Evolutionary conservation across 1,139 yeast species (phyloP), one percentile per base, ranked within the genome.

Genomic region (Yamadazyma blattariae): DNA sequence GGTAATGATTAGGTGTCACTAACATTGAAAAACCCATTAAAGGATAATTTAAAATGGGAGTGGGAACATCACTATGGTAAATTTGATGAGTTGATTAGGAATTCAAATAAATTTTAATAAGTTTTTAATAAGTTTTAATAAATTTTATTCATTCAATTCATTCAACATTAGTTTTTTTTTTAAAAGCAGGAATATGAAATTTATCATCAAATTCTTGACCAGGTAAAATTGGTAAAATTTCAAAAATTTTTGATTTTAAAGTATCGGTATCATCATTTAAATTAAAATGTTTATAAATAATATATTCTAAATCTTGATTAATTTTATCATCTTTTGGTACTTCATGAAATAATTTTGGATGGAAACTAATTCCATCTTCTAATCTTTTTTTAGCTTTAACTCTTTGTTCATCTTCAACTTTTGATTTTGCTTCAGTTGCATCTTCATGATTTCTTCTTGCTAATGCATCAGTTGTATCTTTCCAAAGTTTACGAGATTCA

Each of bases 381-480:
- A 62, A 56, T 48, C 98, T 75, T 50, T 77, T 71, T 54, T 82
- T 84, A 9, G 96, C 90, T 28, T 67, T 62, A 14, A 64, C 61
- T 52, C 98, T 76, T 61, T 92, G 98, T 16, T 72, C 72, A 43
- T 89, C 85, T 61, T 92, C 98, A 32, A 92, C 86, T 46, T 78
- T 75, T 51, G 70, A 84, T 58, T 92, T 92, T 53, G 89, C 97
- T 19, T 79, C 83, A 0, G 98, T 92, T 2, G 98, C 98, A 1
- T 67, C 61, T 11, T 64, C 71, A 56, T 92, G 98, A 56, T 92
- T 79, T 44, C 96, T 74, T 26, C 67, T 57, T 4, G 83, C 81
- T 17, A 92, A 67, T 0, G 95, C 97, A 40, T 77, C 79, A 14
- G 85, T 73, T 1, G 95, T 96, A 30, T 81, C 72, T 32, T 75